Percentiles rank a stretch among this genome's conserved stretches.
phyloP scores from a whole-genome alignment of 768 basidiomycete species.

The Rickenella mellea region DNA sequence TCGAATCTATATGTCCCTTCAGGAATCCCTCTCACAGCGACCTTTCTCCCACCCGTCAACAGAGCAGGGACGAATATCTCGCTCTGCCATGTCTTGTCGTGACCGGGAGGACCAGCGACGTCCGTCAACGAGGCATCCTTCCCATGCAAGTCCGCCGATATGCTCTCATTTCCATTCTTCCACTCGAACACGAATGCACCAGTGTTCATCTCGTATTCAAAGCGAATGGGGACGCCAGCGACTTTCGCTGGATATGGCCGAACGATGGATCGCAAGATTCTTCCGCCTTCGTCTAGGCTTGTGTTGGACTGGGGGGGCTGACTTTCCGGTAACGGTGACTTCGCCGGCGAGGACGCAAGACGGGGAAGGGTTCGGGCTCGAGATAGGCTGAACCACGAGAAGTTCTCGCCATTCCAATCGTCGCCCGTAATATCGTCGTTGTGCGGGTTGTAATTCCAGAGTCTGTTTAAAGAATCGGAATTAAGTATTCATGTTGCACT shows the following conservation, averaged over 20 bases:
- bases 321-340: conserved; percentile 1
- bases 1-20: conserved; percentile 45
- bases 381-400: conserved; percentile 75
- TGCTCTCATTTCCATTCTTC: conserved; percentile 22
- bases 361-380: conserved; percentile 45
- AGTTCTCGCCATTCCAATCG: conserved; percentile 94
- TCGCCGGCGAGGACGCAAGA: conserved; percentile 7
- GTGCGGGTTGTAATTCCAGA: conserved; percentile 92
- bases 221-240: conserved; percentile 69
- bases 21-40: conserved; percentile 50
- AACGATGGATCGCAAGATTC: conserved; percentile 71
- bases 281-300: conserved; percentile 75
- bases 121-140: conserved; percentile 28
- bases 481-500: too few species aligned
- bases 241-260: conserved; percentile 89
- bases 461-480: conserved; percentile 27
- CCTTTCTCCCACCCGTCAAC: conserved; percentile 44
- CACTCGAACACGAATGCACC: conserved; percentile 61
- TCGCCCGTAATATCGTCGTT: conserved; percentile 78
- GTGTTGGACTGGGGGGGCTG: conserved; percentile 43
- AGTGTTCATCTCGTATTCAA: conserved; percentile 71
- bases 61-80: conserved; percentile 72
- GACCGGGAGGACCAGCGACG: conserved; percentile 26
- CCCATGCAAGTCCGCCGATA: background rate
- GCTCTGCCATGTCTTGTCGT: conserved; percentile 47